Percentiles rank a stretch among this genome's conserved stretches.
These are phyloP conservation scores for Backusella morwellensis DNA, from an alignment of 192 early-diverging fungal species.

Conservation along the genomic window DNA sequence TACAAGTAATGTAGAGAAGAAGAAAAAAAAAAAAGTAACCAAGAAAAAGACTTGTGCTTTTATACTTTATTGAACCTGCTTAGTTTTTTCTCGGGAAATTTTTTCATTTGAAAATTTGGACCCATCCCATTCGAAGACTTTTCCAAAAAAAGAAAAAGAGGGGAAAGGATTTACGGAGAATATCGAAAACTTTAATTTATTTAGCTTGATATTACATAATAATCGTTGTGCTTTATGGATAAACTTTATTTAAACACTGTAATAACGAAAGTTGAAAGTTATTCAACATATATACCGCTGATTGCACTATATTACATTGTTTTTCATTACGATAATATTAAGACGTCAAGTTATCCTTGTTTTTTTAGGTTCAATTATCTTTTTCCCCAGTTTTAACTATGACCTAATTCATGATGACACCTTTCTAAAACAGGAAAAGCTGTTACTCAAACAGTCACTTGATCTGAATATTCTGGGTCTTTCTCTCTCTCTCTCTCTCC, in stretches of 20 bases:
- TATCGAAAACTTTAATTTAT: background rate
- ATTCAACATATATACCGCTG: background rate
- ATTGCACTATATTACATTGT: background rate
- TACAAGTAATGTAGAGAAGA: background rate
- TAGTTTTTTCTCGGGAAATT: conserved; percentile 3
- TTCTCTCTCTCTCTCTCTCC: background rate
- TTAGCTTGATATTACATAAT: conserved; percentile 1
- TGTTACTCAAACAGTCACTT: background rate
- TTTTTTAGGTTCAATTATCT: background rate
- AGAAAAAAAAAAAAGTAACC: background rate
- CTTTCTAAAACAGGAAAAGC: background rate
- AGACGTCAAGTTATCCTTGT: background rate
- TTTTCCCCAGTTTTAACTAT: background rate
- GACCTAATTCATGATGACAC: background rate
- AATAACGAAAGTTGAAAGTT: background rate
- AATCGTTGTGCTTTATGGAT: background rate
- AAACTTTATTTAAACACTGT: background rate
- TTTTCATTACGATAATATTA: background rate
- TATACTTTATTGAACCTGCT: background rate
- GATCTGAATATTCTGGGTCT: background rate
- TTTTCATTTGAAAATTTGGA: background rate
- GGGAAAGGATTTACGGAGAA: conserved; percentile 2
- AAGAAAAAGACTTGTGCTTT: background rate
- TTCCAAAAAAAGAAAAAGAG: conserved; percentile 1
- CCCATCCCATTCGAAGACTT: background rate